These are phyloP conservation scores for Davidsoniella australis DNA, from an alignment of 2,329 filamentous ascomycete species.

Conservation along the genomic window DNA sequence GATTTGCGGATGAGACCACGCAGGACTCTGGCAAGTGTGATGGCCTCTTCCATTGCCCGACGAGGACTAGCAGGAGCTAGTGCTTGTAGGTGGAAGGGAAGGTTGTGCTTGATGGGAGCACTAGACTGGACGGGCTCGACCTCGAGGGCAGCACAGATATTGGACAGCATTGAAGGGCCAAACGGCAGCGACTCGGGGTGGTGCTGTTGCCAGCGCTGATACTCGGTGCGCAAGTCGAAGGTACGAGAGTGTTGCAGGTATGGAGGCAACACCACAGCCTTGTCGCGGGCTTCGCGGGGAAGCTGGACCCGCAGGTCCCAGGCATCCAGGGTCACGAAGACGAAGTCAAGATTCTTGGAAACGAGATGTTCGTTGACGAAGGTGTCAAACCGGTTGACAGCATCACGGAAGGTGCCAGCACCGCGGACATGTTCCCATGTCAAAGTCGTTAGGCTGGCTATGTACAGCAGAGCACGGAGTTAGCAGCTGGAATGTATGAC, in stretches of 20 bases:
- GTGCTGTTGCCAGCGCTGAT: slow-evolving; percentile 96
- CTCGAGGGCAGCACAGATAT: slow-evolving; percentile 95
- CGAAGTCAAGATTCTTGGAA: slow-evolving; percentile 85
- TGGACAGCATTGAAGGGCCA: slow-evolving; percentile 83
- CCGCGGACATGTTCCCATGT: slow-evolving; percentile 99
- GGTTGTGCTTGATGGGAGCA: slow-evolving; percentile 95
- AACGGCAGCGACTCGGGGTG: slow-evolving; percentile 96
- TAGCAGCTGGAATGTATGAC: slow-evolving; percentile 1
- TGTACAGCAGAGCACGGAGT: slow-evolving; percentile 8
- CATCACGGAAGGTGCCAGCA: slow-evolving; percentile 92
- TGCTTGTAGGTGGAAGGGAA: slow-evolving; percentile 94
- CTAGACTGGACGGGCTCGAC: slow-evolving; percentile 96
- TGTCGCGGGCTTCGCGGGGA: slow-evolving; percentile 92
- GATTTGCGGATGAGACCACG: slow-evolving; percentile 91
- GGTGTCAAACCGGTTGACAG: slow-evolving; percentile 82
- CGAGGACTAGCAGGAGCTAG: slow-evolving; percentile 88
- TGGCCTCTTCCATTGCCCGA: slow-evolving; percentile 91
- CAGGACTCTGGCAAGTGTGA: slow-evolving; percentile 83
- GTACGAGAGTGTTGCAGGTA: slow-evolving; percentile 96
- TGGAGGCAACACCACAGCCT: slow-evolving; percentile 86
- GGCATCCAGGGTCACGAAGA: slow-evolving; percentile 93
- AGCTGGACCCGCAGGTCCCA: slow-evolving; percentile 98
- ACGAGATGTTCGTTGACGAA: slow-evolving; percentile 87
- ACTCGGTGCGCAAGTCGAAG: slow-evolving; percentile 92
- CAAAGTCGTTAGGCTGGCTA: slow-evolving; percentile 87